These are phyloP conservation scores for Populus euphratica DNA, from an alignment of 345 rosid species.

Conservation along the genomic window DNA sequence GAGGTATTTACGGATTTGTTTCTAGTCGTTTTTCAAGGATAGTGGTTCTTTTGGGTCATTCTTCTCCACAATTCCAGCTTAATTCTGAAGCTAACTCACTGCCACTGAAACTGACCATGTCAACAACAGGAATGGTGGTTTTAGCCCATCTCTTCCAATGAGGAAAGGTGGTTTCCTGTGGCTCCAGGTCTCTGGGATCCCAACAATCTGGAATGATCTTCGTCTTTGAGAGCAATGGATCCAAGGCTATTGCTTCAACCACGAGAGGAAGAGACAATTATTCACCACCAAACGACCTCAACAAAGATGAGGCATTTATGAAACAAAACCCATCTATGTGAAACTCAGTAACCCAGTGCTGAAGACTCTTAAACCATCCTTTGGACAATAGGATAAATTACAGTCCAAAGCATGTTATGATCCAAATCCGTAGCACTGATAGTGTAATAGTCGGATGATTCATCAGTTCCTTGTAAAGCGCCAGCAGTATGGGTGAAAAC, in stretches of 20 bases:
- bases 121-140: conserved; percentile 49
- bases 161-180: conserved; percentile 56
- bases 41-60: conserved; percentile 72
- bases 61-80: conserved; percentile 97
- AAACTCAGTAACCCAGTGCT: conserved; percentile 78
- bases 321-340: conserved; percentile 89
- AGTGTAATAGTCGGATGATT: conserved; percentile 51
- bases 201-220: conserved; percentile 79
- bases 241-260: conserved; percentile 84
- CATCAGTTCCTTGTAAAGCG: conserved; percentile 72
- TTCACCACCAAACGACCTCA: conserved; percentile 69
- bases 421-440: conserved; percentile 32
- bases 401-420: conserved; percentile 58
- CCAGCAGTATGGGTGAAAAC: conserved; percentile 68
- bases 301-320: conserved; percentile 64
- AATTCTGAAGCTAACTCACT: conserved; percentile 50
- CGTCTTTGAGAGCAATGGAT: conserved; percentile 71
- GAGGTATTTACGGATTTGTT: conserved; percentile 79
- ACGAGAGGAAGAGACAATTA: conserved; percentile 73
- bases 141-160: conserved; percentile 96
- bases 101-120: conserved; percentile 76
- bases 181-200: conserved; percentile 45
- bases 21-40: conserved; percentile 76
- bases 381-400: conserved; percentile 67
- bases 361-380: conserved; percentile 71